These are phyloP conservation scores for Wickerhamiella australiensis DNA, from an alignment of 805 yeast genomes.

Conservation along the genomic window DNA sequence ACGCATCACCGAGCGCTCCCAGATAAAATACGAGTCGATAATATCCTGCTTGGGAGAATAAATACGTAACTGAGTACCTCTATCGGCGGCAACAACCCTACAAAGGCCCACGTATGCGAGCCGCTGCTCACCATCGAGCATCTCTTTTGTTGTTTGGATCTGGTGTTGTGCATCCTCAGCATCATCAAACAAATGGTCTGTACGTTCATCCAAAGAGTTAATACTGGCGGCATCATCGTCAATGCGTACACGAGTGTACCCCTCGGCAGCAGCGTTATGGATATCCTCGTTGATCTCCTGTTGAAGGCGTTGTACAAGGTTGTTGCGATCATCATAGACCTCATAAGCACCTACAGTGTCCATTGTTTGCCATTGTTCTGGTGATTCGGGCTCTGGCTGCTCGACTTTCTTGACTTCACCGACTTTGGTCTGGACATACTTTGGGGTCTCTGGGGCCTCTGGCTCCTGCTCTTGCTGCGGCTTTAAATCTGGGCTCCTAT, in stretches of 20 bases:
- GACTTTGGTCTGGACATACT: constrained; percentile 17
- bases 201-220: constrained; percentile 38
- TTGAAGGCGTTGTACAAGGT: constrained; percentile 26
- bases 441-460: constrained; percentile 10
- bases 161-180: constrained; percentile 46
- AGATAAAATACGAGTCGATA: constrained; percentile 68
- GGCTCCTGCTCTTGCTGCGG: neutral
- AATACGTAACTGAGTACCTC: constrained; percentile 59
- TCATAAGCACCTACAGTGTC: constrained; percentile 66
- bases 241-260: constrained; percentile 64
- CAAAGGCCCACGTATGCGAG: constrained; percentile 85
- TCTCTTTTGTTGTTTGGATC: constrained; percentile 62
- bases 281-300: constrained; percentile 15
- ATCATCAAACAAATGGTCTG: constrained; percentile 44
- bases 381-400: constrained; percentile 22
- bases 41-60: constrained; percentile 33
- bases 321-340: constrained; percentile 64
- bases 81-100: constrained; percentile 59
- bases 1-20: constrained; percentile 66
- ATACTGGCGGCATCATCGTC: constrained; percentile 59
- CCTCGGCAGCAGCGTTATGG: constrained; percentile 41
- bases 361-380: constrained; percentile 75
- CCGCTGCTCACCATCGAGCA: constrained; percentile 73
- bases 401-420: constrained; percentile 19
- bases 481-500: neutral